Percentiles rank a stretch among this genome's conserved stretches.
Conservation (phyloP, 495 filamentous ascomycete genomes). For the Xylaria intraflava region DNA sequence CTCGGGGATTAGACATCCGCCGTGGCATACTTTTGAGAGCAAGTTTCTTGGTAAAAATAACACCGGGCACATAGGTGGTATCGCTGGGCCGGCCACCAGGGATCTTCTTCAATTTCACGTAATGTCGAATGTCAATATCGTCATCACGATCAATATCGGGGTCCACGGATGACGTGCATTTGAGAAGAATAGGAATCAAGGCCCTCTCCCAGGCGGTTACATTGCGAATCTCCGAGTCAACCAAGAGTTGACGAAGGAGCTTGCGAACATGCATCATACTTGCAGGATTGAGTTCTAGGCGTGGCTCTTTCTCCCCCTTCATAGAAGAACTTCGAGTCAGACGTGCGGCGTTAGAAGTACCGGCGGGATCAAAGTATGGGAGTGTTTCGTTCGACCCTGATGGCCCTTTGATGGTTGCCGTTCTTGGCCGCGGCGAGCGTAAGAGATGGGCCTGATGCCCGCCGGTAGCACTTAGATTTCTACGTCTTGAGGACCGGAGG, state of each 20-base stretch:
- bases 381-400: conserved; percentile 38
- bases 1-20: conserved; percentile 74
- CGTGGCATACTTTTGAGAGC: conserved; percentile 94
- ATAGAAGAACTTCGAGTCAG: conserved; percentile 80
- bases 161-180: conserved; percentile 90
- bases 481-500: conserved; percentile 53
- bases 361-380: conserved; percentile 30
- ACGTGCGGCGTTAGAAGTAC: conserved; percentile 41
- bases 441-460: conserved; percentile 50
- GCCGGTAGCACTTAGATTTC: conserved; percentile 74
- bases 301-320: conserved; percentile 65
- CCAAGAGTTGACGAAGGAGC: conserved; percentile 74
- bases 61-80: conserved; percentile 87
- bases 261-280: conserved; percentile 83
- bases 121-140: conserved; percentile 97
- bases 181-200: conserved; percentile 81
- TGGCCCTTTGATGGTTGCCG: conserved; percentile 33
- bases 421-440: conserved; percentile 60
- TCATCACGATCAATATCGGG: conserved; percentile 84
- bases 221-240: conserved; percentile 67
- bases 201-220: conserved; percentile 80
- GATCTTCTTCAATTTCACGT: conserved; percentile 95
- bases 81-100: conserved; percentile 84
- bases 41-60: conserved; percentile 95
- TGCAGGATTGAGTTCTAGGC: conserved; percentile 74